Evolutionary conservation across 1,284 basidiomycete species (phyloP), one percentile per base, ranked within the genome.

Genomic region (Ganoderma boninense): DNA sequence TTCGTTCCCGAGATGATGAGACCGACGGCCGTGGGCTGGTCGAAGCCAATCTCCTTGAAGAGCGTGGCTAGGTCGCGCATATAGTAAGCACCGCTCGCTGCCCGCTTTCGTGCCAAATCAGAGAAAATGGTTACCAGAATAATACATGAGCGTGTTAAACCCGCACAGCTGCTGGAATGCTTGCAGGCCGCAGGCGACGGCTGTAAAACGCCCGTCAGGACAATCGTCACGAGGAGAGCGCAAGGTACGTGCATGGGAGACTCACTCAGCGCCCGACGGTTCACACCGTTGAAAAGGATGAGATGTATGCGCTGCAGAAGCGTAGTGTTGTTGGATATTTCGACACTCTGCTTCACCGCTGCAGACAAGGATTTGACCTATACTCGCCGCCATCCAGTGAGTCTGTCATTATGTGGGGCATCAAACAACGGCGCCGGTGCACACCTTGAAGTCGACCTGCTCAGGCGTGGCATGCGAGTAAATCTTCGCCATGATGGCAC

Each of bases 101-200:
- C 38, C 23, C 62, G 8, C 4, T 40, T 3, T 3, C 32, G 4
- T 32, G 32, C 4, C 13, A 35, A 23, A 11, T 16, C 1, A 11
- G 14, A 26, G 4, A 18, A n/a, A 16, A 32, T 0, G 56, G 73
- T 59, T 54, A 77, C 76, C 75, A 88, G 92, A 79, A 76, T 92
- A 94, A 78, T 93, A 93, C 89, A 92, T 92, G 67, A 92, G 84
- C 6, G 82, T 83, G 77, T 88, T 87, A 80, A 87, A 89, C 2
- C 94, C 94, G 74, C 91, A 95, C 0, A 95, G 84, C 78, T 95
- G 94, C 77, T 96, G 94, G 79, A 91, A 92, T 0, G 92, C 93
- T 82, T 95, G 94, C 77, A 95, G 87, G 43, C 92, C 93, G 75
- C 92, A 93, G 8, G 88, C 92, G 44, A 96, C 86, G 73, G 92